phyloP scores from a whole-genome alignment of 352 stramenopile species.

The Pythium apleroticum region DNA sequence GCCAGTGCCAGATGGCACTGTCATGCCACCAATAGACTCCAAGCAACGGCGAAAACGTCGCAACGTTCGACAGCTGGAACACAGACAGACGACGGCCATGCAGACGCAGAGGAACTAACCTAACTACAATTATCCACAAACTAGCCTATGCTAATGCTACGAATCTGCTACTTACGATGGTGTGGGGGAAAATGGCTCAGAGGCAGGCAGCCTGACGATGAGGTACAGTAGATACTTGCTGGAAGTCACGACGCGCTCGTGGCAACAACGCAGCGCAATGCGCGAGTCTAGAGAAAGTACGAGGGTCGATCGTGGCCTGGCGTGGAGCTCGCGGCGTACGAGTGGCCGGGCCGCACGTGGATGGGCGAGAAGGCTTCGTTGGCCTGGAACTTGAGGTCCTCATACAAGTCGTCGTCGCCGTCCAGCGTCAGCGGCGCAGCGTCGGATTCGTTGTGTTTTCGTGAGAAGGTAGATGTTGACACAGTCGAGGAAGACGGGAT shows the following conservation, averaged over 20 bases:
- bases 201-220: not conserved
- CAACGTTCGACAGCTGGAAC: not conserved
- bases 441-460: not conserved
- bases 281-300: conserved; percentile 15
- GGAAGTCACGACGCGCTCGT: not conserved
- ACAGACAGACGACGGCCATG: not conserved
- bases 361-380: conserved; percentile 19
- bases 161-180: not conserved
- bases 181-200: too few species aligned
- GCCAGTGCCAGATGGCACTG: not conserved
- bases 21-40: not conserved
- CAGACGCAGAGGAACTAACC: not conserved
- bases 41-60: not conserved
- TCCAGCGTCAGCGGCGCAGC: conserved; percentile 5
- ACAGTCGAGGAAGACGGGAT: not conserved
- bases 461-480: not conserved
- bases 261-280: not conserved
- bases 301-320: conserved; percentile 19
- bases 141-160: not conserved
- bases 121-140: not conserved
- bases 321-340: conserved; percentile 10
- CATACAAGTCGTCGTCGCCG: conserved; percentile 8
- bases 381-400: conserved; percentile 17
- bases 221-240: not conserved
- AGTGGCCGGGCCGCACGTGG: conserved; percentile 12